Evolutionary conservation across 495 filamentous ascomycete species (phyloP), one percentile per base, ranked within the genome.

Genomic region (Elaphomyces granulatus): DNA sequence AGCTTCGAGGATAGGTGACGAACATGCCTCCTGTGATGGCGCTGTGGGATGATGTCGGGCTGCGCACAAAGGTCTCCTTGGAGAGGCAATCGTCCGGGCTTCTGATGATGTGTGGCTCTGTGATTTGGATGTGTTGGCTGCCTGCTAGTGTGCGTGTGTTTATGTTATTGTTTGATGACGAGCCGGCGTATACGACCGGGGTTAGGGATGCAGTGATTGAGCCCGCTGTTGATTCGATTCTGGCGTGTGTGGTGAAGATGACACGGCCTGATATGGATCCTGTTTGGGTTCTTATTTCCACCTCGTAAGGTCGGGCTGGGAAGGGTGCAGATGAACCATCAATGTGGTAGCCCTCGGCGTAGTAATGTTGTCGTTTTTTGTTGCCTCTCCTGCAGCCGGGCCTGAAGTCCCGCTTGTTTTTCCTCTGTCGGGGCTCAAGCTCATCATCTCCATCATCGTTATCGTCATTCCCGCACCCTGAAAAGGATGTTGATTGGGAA

Each of bases 271-370:
- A 31, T 15, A 47, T 42, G 1, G 41, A 37, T 2, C 48, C 48
- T 10, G 15, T 45, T 9, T 40, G 8, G 10, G 45, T 40, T 9
- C 35, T n/a, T 21, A 51, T 48, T 17, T 42, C 38, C 15, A 47
- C 28, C 31, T 51, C 45, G 34, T 47, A 47, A 8, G 42, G 42
- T 4, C 48, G 45, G 23, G 35, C 36, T 15, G 45, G 41, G 12
- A 48, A 20, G 34, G 15, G 20, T 30, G 10, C 32, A 32, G 10
- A 2, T 14, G 8, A 17, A 26, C 28, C 19, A 20, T 3, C 20
- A 17, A 37, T 18, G n/a, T 37, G 4, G 15, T 20, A 37, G 35
- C 17, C 9, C 19, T 21, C 21, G 26, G 23, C 12, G 6, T 28
- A 6, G 12, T 6, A 6, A 6, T 12, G 6, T 6, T 6, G 6